Conservation (phyloP, 257 asterid genomes). For the Vinca minor region DNA sequence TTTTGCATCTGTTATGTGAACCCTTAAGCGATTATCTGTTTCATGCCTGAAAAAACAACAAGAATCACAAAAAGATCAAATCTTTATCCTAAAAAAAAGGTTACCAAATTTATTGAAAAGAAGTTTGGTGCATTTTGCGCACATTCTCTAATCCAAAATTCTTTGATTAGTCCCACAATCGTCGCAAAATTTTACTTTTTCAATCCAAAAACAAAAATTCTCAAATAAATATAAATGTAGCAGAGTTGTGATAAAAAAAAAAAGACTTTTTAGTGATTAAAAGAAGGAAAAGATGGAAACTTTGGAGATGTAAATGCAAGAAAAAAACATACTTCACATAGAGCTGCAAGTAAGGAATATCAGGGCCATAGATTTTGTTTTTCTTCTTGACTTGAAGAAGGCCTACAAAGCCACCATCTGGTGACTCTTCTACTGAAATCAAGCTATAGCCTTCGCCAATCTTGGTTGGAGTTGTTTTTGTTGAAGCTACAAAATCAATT, state of each 20-base stretch:
- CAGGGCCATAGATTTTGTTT: slow-evolving; percentile 65
- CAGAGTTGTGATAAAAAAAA: not conserved
- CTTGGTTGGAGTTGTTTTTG: slow-evolving; percentile 27
- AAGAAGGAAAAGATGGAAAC: not conserved
- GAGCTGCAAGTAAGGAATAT: slow-evolving; percentile 77
- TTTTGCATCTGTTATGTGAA: slow-evolving; percentile 76
- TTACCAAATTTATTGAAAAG: too few relatives aligned
- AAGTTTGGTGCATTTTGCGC: too few relatives aligned
- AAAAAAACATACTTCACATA: slow-evolving; percentile 59
- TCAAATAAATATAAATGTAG: not conserved
- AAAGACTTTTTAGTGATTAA: not conserved
- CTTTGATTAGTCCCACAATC: too few relatives aligned
- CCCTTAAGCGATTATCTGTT: slow-evolving; percentile 62
- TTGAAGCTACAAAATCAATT: slow-evolving; percentile 25
- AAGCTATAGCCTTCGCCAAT: slow-evolving; percentile 79
- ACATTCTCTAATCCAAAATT: too few relatives aligned
- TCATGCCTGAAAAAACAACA: slow-evolving; percentile 47
- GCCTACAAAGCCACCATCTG: slow-evolving; percentile 73
- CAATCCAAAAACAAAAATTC: too few relatives aligned
- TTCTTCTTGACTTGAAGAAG: slow-evolving; percentile 69
- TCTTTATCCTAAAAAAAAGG: not conserved
- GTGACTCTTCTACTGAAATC: slow-evolving; percentile 53
- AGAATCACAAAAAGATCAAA: slow-evolving; percentile 3
- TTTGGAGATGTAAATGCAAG: not conserved
- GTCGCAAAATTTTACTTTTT: too few relatives aligned